Evolutionary conservation across 495 filamentous ascomycete genomes (phyloP), one percentile per base, ranked within the genome.

Genomic region (Annulohypoxylon stygium): DNA sequence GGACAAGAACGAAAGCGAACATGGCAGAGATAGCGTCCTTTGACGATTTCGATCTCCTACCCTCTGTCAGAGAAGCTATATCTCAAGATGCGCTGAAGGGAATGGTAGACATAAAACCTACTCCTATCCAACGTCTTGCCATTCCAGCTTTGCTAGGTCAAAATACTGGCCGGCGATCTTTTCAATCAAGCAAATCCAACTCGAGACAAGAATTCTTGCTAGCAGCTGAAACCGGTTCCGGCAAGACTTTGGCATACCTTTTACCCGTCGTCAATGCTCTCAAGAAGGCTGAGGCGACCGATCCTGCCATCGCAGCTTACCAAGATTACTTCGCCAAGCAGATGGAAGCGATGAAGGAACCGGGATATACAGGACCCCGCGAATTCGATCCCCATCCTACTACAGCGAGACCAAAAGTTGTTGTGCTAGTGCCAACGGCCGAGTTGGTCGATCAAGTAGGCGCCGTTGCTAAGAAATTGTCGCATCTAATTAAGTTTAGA

Each of bases 191-290:
- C 3, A 47, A 67, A 10, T 69, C 79, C 23, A 54, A 64, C 0
- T 80, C 83, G n/a, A 87, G 87, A 71, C 84, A 91, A 65, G 90
- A 95, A 70, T 97, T 92, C 76, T 87, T 99, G 10, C 85, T 99
- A 16, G 96, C 97, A 0, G 96, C 97, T 10, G 96, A 99, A 82
- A 99, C 96, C 1, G 96, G 96, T 9, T 98, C 96, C 2, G 96
- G 96, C 61, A 99, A 99, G 82, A 99, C 96, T 1, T 83, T 99
- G 69, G 92, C 96, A 30, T 99, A 99, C 76, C 81, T 97, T 25
- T 76, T 97, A 18, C 97, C 96, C 0, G 82, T 89, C 16, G 81
- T 98, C 39, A 88, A 99, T 83, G 90, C 91, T 20, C 79, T 98
- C 67, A 98, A 98, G 83, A 84, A 87, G 23, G 88, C 88, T 14